phyloP scores from a whole-genome alignment of 164 flowering plant genomes.

The Sextonia rubra region DNA sequence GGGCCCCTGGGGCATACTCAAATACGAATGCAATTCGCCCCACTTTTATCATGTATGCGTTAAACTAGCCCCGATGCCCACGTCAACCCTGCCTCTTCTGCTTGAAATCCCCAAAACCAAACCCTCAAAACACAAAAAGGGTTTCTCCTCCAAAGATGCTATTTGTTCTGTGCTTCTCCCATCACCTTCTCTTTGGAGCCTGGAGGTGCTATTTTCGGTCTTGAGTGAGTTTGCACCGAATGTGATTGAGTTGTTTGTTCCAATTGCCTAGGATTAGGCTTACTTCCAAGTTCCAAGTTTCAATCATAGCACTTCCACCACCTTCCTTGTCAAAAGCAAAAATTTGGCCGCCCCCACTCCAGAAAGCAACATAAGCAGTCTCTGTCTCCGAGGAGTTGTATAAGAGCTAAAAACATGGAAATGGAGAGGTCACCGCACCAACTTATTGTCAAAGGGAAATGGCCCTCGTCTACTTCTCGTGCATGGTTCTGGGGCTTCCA shows the following conservation, averaged over 20 bases:
- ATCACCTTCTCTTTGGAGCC: constrained; percentile 29
- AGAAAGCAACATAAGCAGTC: background rate
- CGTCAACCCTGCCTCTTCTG: too few relatives aligned
- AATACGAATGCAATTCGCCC: too few relatives aligned
- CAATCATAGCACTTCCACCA: background rate
- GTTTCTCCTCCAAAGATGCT: too few relatives aligned
- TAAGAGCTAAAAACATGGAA: constrained; percentile 48
- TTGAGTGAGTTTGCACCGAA: constrained; percentile 18
- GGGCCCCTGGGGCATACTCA: too few relatives aligned
- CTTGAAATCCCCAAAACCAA: too few relatives aligned
- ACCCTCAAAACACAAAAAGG: too few relatives aligned
- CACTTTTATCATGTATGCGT: too few relatives aligned
- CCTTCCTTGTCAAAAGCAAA: background rate
- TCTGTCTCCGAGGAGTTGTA: constrained; percentile 33
- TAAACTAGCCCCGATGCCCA: too few relatives aligned
- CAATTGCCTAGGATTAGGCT: constrained; percentile 18
- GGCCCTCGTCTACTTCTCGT: constrained; percentile 72
- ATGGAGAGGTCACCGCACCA: constrained; percentile 70
- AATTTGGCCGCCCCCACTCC: background rate
- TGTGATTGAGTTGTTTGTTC: constrained; percentile 1
- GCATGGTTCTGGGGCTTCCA: constrained; percentile 94
- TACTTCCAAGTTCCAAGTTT: too few relatives aligned
- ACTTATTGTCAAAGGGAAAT: constrained; percentile 38
- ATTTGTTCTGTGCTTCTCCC: too few relatives aligned
- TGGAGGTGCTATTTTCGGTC: constrained; percentile 15